These are phyloP conservation scores for Boletus vinaceobasis DNA, from an alignment of 768 basidiomycete genomes.

Conservation along the genomic window DNA sequence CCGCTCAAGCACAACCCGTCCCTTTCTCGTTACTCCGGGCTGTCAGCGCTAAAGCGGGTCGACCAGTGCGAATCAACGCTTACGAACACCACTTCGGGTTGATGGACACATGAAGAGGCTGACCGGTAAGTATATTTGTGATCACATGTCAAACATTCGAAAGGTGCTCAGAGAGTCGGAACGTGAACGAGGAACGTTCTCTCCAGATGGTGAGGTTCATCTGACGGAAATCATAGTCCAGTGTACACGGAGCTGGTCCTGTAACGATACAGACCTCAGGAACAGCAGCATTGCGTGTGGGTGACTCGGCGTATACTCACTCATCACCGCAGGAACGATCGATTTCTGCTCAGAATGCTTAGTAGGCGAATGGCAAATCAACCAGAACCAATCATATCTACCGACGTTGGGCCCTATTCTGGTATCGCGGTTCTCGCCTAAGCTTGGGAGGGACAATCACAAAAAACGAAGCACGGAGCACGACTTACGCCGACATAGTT, in stretches of 20 bases:
- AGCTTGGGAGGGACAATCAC: not conserved
- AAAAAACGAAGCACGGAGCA: not conserved
- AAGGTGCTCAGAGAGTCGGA: not conserved
- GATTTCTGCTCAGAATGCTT: no score
- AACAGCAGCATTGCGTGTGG: not conserved
- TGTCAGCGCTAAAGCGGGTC: not conserved
- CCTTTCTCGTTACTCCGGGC: not conserved
- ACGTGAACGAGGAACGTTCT: not conserved
- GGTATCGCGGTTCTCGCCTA: not conserved
- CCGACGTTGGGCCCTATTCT: not conserved
- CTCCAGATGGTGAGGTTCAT: not conserved
- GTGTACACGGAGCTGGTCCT: not conserved
- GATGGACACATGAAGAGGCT: not conserved
- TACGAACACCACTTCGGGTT: not conserved
- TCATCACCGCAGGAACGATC: not conserved
- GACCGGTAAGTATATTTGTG: not conserved
- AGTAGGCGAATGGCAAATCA: no score
- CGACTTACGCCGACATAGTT: not conserved
- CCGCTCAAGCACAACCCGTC: not conserved
- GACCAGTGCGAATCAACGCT: not conserved
- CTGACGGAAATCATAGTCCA: not conserved
- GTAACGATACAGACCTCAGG: not conserved
- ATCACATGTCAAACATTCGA: not conserved
- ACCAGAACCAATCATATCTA: no score
- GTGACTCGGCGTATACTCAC: not conserved